These are phyloP conservation scores for Coemansia sp. DNA, from an alignment of 192 early-diverging fungal genomes.

Conservation along the genomic window DNA sequence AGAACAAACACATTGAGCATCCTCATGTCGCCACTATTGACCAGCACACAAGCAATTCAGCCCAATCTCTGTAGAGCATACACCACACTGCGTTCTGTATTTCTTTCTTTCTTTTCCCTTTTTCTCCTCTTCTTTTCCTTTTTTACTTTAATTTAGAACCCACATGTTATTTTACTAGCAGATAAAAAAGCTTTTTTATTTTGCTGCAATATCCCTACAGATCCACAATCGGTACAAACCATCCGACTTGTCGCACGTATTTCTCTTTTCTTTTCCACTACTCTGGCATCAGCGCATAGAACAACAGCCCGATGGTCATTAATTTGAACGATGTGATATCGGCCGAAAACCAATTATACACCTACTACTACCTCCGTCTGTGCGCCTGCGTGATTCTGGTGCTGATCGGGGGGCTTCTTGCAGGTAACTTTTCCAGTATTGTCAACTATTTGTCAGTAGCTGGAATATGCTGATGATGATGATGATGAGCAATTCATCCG, in stretches of 20 bases:
- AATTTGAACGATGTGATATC: not conserved
- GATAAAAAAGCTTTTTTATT: too few relatives aligned
- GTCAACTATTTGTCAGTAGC: not conserved
- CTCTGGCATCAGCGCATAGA: not conserved
- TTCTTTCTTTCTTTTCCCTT: not conserved
- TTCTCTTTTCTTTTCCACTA: too few relatives aligned
- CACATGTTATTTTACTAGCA: too few relatives aligned
- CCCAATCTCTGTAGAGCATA: not conserved
- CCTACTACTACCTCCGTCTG: slow-evolving; percentile 55
- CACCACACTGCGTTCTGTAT: not conserved
- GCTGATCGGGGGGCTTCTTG: slow-evolving; percentile 77
- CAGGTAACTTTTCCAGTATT: slow-evolving; percentile 34
- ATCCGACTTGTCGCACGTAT: too few relatives aligned
- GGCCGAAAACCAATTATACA: not conserved
- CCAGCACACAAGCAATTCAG: too few relatives aligned
- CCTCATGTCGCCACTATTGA: too few relatives aligned
- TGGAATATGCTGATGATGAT: not conserved
- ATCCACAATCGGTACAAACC: too few relatives aligned
- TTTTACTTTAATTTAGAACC: not conserved
- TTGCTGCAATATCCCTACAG: too few relatives aligned
- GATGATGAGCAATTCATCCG: not conserved
- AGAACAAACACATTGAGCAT: too few relatives aligned
- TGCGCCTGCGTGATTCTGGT: slow-evolving; percentile 63
- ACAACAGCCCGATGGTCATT: not conserved
- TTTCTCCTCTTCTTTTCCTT: not conserved